Evolutionary conservation across 257 asterid species (phyloP).

Genomic region (Ligustrum vulgare): DNA sequence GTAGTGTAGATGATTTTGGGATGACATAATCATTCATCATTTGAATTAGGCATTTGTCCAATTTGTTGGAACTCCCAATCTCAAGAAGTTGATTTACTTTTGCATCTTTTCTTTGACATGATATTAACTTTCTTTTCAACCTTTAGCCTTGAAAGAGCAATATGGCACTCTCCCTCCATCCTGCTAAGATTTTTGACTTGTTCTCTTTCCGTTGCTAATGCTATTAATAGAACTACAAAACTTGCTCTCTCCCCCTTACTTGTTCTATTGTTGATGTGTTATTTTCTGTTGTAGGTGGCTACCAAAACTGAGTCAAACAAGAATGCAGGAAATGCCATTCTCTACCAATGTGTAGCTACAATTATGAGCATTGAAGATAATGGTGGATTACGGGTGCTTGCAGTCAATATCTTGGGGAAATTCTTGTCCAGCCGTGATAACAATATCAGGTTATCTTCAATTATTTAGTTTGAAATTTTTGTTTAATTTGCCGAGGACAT

Average conservation of each 20-base stretch:
- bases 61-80: background rate
- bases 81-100: background rate
- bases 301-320: conserved; percentile 95
- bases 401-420: conserved; percentile 94
- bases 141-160: background rate
- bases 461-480: conserved; percentile 22
- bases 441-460: conserved; percentile 69
- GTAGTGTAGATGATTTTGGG: background rate
- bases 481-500: conserved; percentile 12
- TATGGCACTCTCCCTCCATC: background rate
- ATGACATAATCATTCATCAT: background rate
- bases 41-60: background rate
- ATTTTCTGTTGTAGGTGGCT: conserved; percentile 66
- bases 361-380: conserved; percentile 90
- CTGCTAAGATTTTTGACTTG: background rate
- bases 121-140: background rate
- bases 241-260: conserved; percentile 12
- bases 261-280: conserved; percentile 13
- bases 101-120: background rate
- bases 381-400: conserved; percentile 95
- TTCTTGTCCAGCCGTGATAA: conserved; percentile 98
- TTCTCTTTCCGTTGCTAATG: background rate
- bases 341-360: conserved; percentile 93
- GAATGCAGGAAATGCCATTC: conserved; percentile 96
- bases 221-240: background rate